phyloP scores from a whole-genome alignment of 208 protist genomes.

The Wallacemonas sp. region DNA sequence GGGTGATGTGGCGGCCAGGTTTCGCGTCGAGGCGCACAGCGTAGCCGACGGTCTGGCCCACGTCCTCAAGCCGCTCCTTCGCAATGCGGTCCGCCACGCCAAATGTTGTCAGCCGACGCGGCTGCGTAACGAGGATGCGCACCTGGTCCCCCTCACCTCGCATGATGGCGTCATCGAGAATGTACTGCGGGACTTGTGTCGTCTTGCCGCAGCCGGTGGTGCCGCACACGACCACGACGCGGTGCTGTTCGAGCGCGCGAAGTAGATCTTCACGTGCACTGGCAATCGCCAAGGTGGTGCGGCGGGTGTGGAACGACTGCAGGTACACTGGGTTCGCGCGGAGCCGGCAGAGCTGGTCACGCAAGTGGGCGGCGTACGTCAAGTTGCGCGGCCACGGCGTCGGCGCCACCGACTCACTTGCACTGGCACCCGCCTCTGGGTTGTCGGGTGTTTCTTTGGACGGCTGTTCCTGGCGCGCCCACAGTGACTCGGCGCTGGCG shows the following conservation, averaged over 20 bases:
- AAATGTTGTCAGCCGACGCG: constrained; percentile 97
- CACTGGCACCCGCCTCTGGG: no score
- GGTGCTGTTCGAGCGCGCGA: constrained; percentile 41
- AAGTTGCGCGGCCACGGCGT: constrained; percentile 16
- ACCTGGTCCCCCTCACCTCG: constrained; percentile 38
- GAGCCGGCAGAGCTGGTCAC: constrained; percentile 24
- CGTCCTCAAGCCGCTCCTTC: constrained; percentile 88
- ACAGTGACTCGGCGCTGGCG: background rate
- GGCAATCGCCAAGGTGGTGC: constrained; percentile 66
- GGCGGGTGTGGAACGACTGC: constrained; percentile 43
- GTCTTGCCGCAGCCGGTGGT: constrained; percentile 92
- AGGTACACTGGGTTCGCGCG: constrained; percentile 55
- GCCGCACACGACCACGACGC: constrained; percentile 86
- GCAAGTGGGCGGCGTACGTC: constrained; percentile 33
- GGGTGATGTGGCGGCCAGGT: constrained; percentile 89
- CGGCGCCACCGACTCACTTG: no score
- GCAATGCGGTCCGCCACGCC: constrained; percentile 97
- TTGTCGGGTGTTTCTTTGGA: background rate
- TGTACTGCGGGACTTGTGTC: constrained; percentile 92
- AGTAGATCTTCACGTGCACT: constrained; percentile 51
- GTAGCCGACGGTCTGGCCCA: constrained; percentile 97
- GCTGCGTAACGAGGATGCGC: constrained; percentile 96
- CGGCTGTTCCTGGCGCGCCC: background rate
- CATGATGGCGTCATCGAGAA: constrained; percentile 82
- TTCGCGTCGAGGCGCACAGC: constrained; percentile 96